Base-by-base conservation (phyloP, 2,329 filamentous ascomycete genomes). In the Erysiphe pulchra region DNA sequence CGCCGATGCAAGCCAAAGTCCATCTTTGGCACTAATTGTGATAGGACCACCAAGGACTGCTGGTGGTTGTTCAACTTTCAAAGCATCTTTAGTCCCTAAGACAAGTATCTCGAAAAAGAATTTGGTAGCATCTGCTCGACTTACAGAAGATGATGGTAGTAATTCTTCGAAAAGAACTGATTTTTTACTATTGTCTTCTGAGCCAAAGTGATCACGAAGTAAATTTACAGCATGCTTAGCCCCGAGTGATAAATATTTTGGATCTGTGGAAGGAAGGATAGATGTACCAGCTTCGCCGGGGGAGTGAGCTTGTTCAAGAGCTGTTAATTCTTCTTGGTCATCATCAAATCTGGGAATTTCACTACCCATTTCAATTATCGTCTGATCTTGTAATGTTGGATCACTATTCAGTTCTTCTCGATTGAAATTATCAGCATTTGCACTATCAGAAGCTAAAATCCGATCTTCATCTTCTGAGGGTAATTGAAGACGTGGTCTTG, bases 31-130 rank as follows among this genome's bases (percentile, higher is more conserved):
- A 52, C 84, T 71, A 48, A 98, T 80, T 48, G 78, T 71, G 56
- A 98, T 83, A 13, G 79, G 72, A 2, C 77, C 80, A 44, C 86
- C 86, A 24, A 95, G 71, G 34, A 69, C 57, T 13, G 71, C 71
- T 50, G 77, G 67, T 43, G 72, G 71, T 62, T 98, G 90, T 59
- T 95, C 87, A 24, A 95, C 84, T 63, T 93, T 93, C 63, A 98
- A 81, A 28, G 90, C 90, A 59, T 98, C 90, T 65, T 98, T 98
- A 38, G 90, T 98, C 5, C 87, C 90, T 42, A 98, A 70, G 2
- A 98, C 90, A 20, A 98, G 69, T 46, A 90, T 79, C 63, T 98
- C 90, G 56, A 98, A 98, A 66, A 98, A 98, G 85, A 98, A 94
- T 69, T 94, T 94, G 39, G 90, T 98, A 0, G 90, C 90, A 55